Base-by-base conservation (phyloP, 306 rosid species). In the Potentilla sterilis region DNA sequence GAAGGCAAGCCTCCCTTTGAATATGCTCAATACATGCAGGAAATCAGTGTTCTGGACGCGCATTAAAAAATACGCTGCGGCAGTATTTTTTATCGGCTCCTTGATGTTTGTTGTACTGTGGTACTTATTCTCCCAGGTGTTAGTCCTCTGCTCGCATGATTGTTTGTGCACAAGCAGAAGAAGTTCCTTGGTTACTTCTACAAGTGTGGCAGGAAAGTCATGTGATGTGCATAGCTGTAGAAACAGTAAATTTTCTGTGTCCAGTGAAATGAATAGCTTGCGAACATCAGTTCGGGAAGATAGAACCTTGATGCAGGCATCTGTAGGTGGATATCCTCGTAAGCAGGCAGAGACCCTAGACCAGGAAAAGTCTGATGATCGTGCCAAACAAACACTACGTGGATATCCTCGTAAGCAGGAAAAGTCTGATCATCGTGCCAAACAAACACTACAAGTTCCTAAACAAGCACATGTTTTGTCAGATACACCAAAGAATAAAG, bases 1-100 rank as follows among this genome's bases (percentile, higher is more conserved):
- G 89, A 87, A 90, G 84, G 96, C 92, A 15, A 89, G 87, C 81
- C 85, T 86, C 24, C 90, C 98, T 15, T 75, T 79, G 66, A 82
- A 83, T 69, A 82, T 90, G 96, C 86, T 87, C 63, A 82, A 81
- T 84, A 83, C 47, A 81, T 95, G 97, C 79, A 89, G 84, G 85
- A 86, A 80, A 85, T 87, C 92, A 49, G 73, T 92, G 80, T 78
- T 89, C 70, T 95, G 92, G 96, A 82, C 68, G 79, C 84, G 85
- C 68, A 47, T 85, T 80, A 95, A 83, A 81, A 92, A 84, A 80
- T 81, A 78, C 83, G 68, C 88, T 44, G 66, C 81, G 6, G 91
- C 84, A 41, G 81, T 88, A 57, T 73, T 91, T 22, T 73, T 86
- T 40, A 72, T 80, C 21, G 83, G 83, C 32, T 79, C 79, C 71